Percentiles rank a stretch among this genome's conserved stretches.
Conservation (phyloP, 148 eudicot genomes). For the Pouteria glomerata region DNA sequence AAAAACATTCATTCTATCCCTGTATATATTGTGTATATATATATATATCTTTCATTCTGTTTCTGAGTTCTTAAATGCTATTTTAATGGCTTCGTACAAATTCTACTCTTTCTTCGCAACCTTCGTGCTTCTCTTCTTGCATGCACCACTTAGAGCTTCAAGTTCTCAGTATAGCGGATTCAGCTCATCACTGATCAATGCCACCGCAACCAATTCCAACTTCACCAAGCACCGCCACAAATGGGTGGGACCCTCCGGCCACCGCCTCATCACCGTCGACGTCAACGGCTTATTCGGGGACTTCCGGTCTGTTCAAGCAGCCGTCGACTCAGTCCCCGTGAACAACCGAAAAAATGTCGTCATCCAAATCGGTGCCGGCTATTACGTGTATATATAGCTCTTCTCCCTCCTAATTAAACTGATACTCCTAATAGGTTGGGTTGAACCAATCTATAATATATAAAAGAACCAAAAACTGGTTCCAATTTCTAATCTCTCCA, state of each 20-base stretch:
- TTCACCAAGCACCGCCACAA: constrained; percentile 24
- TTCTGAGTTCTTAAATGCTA: neutral
- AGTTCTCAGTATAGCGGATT: neutral
- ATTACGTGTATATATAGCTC: constrained; percentile 53
- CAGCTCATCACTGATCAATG: neutral
- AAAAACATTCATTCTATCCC: neutral
- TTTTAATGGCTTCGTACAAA: constrained; percentile 9
- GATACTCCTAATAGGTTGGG: too few species aligned
- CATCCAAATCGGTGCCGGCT: constrained; percentile 65
- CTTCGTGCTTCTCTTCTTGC: neutral
- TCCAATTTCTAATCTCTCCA: too few species aligned
- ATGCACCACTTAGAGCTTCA: constrained; percentile 24
- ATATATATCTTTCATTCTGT: neutral
- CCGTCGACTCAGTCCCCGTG: constrained; percentile 66
- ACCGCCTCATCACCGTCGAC: constrained; percentile 62
- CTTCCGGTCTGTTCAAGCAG: constrained; percentile 68
- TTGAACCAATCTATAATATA: too few species aligned
- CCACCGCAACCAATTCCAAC: neutral
- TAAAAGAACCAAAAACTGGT: too few species aligned
- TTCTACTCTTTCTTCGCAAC: neutral
- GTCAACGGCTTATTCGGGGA: constrained; percentile 47
- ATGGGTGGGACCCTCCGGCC: constrained; percentile 68
- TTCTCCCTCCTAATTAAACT: too few species aligned
- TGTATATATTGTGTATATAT: too few species aligned
- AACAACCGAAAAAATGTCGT: constrained; percentile 56